Base-by-base conservation (phyloP, 139 green algal genomes). In the Coccomyxa sp. region DNA sequence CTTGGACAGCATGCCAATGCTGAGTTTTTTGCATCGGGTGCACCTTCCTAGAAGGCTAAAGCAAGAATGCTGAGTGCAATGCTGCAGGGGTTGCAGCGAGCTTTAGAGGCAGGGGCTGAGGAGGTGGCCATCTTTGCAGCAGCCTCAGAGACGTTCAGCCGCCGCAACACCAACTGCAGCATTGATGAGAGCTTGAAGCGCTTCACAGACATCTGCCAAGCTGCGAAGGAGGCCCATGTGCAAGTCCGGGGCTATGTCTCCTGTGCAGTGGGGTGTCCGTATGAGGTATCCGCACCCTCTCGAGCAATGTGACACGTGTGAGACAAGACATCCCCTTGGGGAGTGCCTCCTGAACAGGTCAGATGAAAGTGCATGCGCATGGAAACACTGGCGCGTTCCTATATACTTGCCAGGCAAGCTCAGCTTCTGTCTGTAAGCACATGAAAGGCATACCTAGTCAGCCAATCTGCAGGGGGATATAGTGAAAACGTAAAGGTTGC, bases 71-170 rank as follows among this genome's bases (percentile, higher is more conserved):
- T n/a, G n/a, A n/a, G n/a, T n/a, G n/a, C n/a, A n/a, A n/a, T n/a
- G 18, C 0, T 81, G 38, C 88, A 97, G 91, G 94, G 94, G 24
- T 89, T 97, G 71, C 76, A 95, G 55, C 84, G 85, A 14, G 95
- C 95, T 12, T 29, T 97, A 22, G 78, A 77, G 44, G 89, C 94
- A 0, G 93, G 93, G 0, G 94, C 88, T 2, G 80, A 84, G 22
- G 93, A 98, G 76, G 92, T 98, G 24, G 95, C 95, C 14, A 91
- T 98, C 16, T 98, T 97, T 81, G 89, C 87, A 0, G 86, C 93
- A 24, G 92, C 93, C 37, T 91, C 85, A 14, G 91, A 97, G 75
- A 86, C 90, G 6, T 98, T 98, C 84, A 93, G 83, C 74, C 75
- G 84, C 37, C 88, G 85, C 27, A 98, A 98, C 87, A 89, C 95